phyloP scores from a whole-genome alignment of 805 yeast genomes.

The Starmerella stellata region DNA sequence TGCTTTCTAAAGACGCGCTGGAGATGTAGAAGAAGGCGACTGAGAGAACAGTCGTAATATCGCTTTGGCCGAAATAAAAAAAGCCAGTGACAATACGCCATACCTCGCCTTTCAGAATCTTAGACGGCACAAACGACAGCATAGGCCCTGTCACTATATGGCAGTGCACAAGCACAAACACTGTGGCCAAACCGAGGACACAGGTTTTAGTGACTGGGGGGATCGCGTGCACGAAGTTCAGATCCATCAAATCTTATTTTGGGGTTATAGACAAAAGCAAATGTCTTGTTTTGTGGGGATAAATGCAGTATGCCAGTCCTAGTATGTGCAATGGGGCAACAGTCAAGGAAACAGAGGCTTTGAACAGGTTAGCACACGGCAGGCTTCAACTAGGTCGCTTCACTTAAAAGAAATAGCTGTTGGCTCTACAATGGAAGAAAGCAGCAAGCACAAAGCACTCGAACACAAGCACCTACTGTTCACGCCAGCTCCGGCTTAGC shows the following conservation, averaged over 20 bases:
- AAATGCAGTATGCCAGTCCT: too few relatives aligned
- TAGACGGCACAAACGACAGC: slow-evolving; percentile 8
- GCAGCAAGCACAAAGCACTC: too few relatives aligned
- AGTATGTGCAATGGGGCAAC: too few relatives aligned
- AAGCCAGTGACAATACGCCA: slow-evolving; percentile 12
- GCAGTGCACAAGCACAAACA: slow-evolving; percentile 1
- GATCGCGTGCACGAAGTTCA: slow-evolving; percentile 19
- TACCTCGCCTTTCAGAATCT: slow-evolving; percentile 10
- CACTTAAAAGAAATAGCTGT: too few relatives aligned
- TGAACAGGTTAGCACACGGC: too few relatives aligned
- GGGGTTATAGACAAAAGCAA: neutral
- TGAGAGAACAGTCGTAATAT: neutral
- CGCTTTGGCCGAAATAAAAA: slow-evolving; percentile 3
- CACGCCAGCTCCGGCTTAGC: too few relatives aligned
- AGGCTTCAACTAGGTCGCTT: too few relatives aligned
- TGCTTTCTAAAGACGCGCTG: slow-evolving; percentile 22
- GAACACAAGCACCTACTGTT: too few relatives aligned
- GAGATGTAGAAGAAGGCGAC: slow-evolving; percentile 1
- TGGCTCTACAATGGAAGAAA: too few relatives aligned
- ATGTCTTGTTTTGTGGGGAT: neutral
- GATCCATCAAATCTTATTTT: slow-evolving; percentile 13
- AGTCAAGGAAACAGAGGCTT: too few relatives aligned
- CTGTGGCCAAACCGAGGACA: slow-evolving; percentile 13
- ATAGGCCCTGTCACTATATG: slow-evolving; percentile 5
- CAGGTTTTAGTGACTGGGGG: slow-evolving; percentile 33